Conservation (phyloP, 192 early-diverging fungal genomes). For the Podila minutissima region DNA sequence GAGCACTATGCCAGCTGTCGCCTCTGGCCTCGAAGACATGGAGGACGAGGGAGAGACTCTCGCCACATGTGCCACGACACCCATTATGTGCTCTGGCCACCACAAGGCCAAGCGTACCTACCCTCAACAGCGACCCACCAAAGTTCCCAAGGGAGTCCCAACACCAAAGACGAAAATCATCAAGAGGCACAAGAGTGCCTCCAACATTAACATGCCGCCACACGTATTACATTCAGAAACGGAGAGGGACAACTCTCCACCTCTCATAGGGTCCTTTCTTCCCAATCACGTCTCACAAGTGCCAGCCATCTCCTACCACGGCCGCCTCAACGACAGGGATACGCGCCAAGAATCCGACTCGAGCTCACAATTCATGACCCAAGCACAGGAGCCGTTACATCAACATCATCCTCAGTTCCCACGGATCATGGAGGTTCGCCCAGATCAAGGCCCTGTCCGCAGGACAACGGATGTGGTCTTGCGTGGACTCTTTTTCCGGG, state of each 20-base stretch:
- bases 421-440: slow-evolving; percentile 24
- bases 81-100: slow-evolving; percentile 50
- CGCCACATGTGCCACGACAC: slow-evolving; percentile 25
- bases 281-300: slow-evolving; percentile 7
- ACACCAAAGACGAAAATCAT: slow-evolving; percentile 37
- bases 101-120: slow-evolving; percentile 47
- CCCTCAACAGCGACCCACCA: slow-evolving; percentile 21
- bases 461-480: slow-evolving; percentile 42
- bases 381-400: slow-evolving; percentile 6
- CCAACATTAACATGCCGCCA: slow-evolving; percentile 10
- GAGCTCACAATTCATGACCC: background rate
- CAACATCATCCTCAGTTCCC: slow-evolving; percentile 7
- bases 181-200: slow-evolving; percentile 42
- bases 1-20: slow-evolving; percentile 12
- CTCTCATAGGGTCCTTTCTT: slow-evolving; percentile 6
- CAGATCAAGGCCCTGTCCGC: slow-evolving; percentile 34
- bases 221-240: background rate
- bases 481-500: slow-evolving; percentile 27
- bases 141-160: slow-evolving; percentile 23
- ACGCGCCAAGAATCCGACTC: background rate
- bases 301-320: background rate
- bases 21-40: background rate
- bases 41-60: slow-evolving; percentile 42
- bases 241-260: background rate
- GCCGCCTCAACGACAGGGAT: background rate